These are phyloP conservation scores for Podospora fimiseda DNA, from an alignment of 495 filamentous ascomycete genomes.

Conservation along the genomic window DNA sequence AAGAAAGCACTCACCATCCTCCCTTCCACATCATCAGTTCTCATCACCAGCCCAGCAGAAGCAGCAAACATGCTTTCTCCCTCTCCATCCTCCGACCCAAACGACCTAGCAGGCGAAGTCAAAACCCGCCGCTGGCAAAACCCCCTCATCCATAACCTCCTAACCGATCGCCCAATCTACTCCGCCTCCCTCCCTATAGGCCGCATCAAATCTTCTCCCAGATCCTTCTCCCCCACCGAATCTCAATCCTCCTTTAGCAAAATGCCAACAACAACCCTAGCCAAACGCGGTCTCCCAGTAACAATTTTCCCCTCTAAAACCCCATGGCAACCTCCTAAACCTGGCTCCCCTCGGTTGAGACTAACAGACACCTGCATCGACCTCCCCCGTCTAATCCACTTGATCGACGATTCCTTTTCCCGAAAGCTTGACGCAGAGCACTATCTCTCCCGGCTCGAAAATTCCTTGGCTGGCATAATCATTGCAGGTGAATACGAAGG, in stretches of 20 bases:
- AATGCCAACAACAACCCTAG: slow-evolving; percentile 63
- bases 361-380: slow-evolving; percentile 77
- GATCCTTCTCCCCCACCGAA: slow-evolving; percentile 6
- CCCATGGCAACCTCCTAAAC: slow-evolving; percentile 60
- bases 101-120: slow-evolving; percentile 52
- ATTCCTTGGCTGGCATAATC: slow-evolving; percentile 79
- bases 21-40: background rate
- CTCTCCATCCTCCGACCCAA: background rate
- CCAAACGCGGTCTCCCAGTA: slow-evolving; percentile 86
- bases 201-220: slow-evolving; percentile 41
- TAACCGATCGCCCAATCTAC: slow-evolving; percentile 88
- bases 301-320: slow-evolving; percentile 61
- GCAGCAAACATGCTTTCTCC: background rate
- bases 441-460: slow-evolving; percentile 71
- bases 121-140: slow-evolving; percentile 74
- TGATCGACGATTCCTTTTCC: slow-evolving; percentile 93
- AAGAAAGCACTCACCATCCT: background rate
- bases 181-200: slow-evolving; percentile 81
- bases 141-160: slow-evolving; percentile 89
- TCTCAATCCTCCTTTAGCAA: slow-evolving; percentile 5
- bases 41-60: background rate
- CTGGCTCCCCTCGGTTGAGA: slow-evolving; percentile 45
- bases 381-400: slow-evolving; percentile 68
- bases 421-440: slow-evolving; percentile 74
- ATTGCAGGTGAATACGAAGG: slow-evolving; percentile 97